phyloP scores from a whole-genome alignment of 768 basidiomycete genomes.

The Lactarius hatsudake region DNA sequence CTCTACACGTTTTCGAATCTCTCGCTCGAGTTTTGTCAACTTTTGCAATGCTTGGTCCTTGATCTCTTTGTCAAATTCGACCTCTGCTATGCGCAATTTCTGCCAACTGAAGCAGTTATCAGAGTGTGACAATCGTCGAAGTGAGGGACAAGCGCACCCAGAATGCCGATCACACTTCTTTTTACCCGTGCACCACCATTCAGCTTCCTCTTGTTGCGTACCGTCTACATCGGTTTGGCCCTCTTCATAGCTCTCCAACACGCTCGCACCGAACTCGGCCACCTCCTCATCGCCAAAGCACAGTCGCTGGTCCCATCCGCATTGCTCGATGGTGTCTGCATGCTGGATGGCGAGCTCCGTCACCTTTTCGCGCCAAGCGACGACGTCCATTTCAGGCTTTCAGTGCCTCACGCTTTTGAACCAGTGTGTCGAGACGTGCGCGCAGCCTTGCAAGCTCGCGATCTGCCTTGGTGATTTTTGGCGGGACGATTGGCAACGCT shows the following conservation, averaged over 20 bases:
- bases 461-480: slow-evolving; percentile 47
- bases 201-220: slow-evolving; percentile 36
- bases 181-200: slow-evolving; percentile 81
- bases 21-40: slow-evolving; percentile 72
- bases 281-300: slow-evolving; percentile 82
- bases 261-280: slow-evolving; percentile 61
- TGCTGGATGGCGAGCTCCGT: slow-evolving; percentile 65
- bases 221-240: slow-evolving; percentile 42
- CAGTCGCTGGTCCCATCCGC: slow-evolving; percentile 88
- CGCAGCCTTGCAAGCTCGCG: slow-evolving; percentile 58
- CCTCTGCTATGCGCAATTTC: slow-evolving; percentile 66
- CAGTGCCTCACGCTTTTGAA: slow-evolving; percentile 58
- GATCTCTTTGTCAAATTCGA: slow-evolving; percentile 71
- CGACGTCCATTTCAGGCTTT: slow-evolving; percentile 67
- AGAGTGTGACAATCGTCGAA: slow-evolving; percentile 1
- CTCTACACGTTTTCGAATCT: slow-evolving; percentile 74
- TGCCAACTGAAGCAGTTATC: slow-evolving; percentile 60
- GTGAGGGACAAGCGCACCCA: slow-evolving; percentile 46
- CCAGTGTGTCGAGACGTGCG: slow-evolving; percentile 52
- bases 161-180: slow-evolving; percentile 75
- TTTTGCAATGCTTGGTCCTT: slow-evolving; percentile 64
- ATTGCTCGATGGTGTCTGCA: slow-evolving; percentile 61
- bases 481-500: slow-evolving; percentile 32
- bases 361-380: slow-evolving; percentile 67
- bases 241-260: slow-evolving; percentile 64